Evolutionary conservation across 768 basidiomycete species (phyloP).

Genomic region (Cystofilobasidium macerans): DNA sequence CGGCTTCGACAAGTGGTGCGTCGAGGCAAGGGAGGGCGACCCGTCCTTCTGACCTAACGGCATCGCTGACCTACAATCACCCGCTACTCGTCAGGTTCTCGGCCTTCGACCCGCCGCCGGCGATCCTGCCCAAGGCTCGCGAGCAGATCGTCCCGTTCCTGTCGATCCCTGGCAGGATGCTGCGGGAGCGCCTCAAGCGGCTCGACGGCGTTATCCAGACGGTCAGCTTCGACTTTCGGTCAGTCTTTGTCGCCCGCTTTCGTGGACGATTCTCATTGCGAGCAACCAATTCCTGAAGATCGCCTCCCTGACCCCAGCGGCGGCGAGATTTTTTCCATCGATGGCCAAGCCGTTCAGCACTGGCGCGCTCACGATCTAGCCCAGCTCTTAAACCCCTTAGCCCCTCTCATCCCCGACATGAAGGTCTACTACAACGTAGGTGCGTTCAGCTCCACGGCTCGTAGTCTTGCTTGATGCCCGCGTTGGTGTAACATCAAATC

Average conservation of each 20-base stretch:
- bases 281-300: no score
- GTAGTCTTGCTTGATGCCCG: no score
- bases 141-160: slow-evolving; percentile 19
- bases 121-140: slow-evolving; percentile 12
- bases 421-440: slow-evolving; percentile 19
- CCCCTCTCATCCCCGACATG: neutral
- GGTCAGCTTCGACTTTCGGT: slow-evolving; percentile 16
- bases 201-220: slow-evolving; percentile 15
- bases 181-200: slow-evolving; percentile 6
- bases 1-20: slow-evolving; percentile 23
- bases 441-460: no score
- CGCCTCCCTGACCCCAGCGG: no score
- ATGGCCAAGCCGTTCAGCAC: neutral
- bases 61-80: no score
- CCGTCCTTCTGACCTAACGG: no score
- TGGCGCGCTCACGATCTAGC: neutral
- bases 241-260: no score
- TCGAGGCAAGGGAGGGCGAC: no score
- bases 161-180: slow-evolving; percentile 9
- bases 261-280: neutral
- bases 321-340: slow-evolving; percentile 10
- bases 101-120: slow-evolving; percentile 5
- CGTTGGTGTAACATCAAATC: no score
- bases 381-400: slow-evolving; percentile 3
- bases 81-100: slow-evolving; percentile 10